Evolutionary conservation across 2,329 filamentous ascomycete species (phyloP).

Genomic region (Fusarium sp.): DNA sequence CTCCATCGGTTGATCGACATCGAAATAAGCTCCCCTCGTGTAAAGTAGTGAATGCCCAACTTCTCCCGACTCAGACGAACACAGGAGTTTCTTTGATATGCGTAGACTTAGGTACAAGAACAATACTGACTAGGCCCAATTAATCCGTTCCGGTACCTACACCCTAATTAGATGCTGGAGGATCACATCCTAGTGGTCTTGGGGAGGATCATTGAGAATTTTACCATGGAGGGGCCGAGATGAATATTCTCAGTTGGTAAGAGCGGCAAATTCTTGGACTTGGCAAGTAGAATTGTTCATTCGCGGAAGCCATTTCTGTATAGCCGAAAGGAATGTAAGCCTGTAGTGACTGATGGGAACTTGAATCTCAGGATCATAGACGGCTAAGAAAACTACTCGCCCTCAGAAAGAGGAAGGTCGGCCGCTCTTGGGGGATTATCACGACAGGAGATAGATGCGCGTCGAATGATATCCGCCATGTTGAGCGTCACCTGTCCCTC

Average conservation of each 20-base stretch:
- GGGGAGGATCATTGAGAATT: no score
- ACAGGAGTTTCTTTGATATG: background rate
- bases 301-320: slow-evolving; percentile 51
- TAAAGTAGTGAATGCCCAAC: slow-evolving; percentile 52
- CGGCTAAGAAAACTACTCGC: slow-evolving; percentile 46
- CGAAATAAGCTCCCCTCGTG: slow-evolving; percentile 50
- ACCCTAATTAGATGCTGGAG: slow-evolving; percentile 45
- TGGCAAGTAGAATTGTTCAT: slow-evolving; percentile 48
- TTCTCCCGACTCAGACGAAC: slow-evolving; percentile 51
- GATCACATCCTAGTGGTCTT: slow-evolving; percentile 49
- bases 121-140: slow-evolving; percentile 35
- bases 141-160: background rate
- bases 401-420: slow-evolving; percentile 42
- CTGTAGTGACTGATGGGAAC: slow-evolving; percentile 30
- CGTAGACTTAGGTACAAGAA: background rate
- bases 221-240: no score
- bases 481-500: slow-evolving; percentile 54
- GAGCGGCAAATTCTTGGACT: slow-evolving; percentile 36
- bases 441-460: slow-evolving; percentile 34
- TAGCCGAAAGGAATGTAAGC: slow-evolving; percentile 41
- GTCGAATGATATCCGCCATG: slow-evolving; percentile 53
- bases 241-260: slow-evolving; percentile 53
- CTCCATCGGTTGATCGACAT: slow-evolving; percentile 10
- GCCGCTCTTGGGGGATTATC: slow-evolving; percentile 40
- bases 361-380: slow-evolving; percentile 11